Evolutionary conservation across 805 yeast genomes (phyloP).

Genomic region (Teunomyces gatunensis): DNA sequence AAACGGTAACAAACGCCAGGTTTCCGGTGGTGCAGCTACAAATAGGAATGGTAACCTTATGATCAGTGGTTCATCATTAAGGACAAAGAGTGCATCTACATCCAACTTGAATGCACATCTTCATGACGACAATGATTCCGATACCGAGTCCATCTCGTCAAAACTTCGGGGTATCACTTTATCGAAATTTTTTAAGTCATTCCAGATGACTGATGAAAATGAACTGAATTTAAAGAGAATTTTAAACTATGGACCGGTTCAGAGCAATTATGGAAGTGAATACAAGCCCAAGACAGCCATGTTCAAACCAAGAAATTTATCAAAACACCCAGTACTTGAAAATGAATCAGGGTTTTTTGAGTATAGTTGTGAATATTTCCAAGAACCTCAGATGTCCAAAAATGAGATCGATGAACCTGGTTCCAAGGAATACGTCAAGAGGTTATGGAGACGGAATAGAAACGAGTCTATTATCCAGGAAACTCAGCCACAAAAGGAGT

Average conservation of each 20-base stretch:
- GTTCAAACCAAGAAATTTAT: constrained; percentile 37
- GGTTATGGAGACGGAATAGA: constrained; percentile 86
- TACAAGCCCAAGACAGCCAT: constrained; percentile 59
- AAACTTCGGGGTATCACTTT: constrained; percentile 32
- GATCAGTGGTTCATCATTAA: constrained; percentile 26
- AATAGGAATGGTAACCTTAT: constrained; percentile 24
- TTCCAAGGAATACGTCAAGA: constrained; percentile 73
- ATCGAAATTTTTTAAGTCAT: constrained; percentile 33
- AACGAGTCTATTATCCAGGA: constrained; percentile 83
- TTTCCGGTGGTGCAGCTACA: constrained; percentile 21
- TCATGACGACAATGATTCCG: constrained; percentile 12
- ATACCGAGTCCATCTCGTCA: constrained; percentile 32
- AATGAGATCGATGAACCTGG: constrained; percentile 90
- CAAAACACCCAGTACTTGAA: constrained; percentile 47
- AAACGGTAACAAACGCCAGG: constrained; percentile 18
- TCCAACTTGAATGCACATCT: constrained; percentile 14
- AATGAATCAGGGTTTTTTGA: constrained; percentile 64
- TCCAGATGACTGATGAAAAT: constrained; percentile 41
- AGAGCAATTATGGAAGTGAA: constrained; percentile 39
- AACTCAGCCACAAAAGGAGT: constrained; percentile 85
- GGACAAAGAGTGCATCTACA: constrained; percentile 29
- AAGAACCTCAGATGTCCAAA: constrained; percentile 90
- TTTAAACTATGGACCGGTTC: constrained; percentile 34
- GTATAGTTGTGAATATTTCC: constrained; percentile 85
- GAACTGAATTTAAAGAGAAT: constrained; percentile 38